Evolutionary conservation across 2,329 filamentous ascomycete genomes (phyloP).

Genomic region (Colletotrichum incanum): DNA sequence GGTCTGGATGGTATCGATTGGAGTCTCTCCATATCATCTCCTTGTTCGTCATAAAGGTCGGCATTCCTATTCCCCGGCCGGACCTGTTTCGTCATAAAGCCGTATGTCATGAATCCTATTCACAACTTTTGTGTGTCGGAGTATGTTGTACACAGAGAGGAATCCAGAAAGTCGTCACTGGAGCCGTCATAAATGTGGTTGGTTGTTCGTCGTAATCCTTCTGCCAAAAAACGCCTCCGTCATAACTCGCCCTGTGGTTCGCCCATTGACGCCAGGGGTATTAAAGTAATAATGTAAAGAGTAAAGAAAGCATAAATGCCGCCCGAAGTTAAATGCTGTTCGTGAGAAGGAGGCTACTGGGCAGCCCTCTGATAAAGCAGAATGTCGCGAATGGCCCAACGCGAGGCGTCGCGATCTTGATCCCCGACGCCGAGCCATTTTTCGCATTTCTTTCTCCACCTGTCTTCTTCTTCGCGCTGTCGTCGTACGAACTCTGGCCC

Average conservation of each 20-base stretch:
- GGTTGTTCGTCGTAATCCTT: slow-evolving; percentile 38
- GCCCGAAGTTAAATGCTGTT: slow-evolving; percentile 31
- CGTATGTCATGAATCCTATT: slow-evolving; percentile 38
- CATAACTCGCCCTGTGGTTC: slow-evolving; percentile 32
- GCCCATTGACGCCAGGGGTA: slow-evolving; percentile 23
- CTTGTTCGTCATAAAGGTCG: slow-evolving; percentile 37
- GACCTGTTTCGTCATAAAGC: slow-evolving; percentile 37
- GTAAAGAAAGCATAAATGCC: slow-evolving; percentile 36
- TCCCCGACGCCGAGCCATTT: slow-evolving; percentile 81
- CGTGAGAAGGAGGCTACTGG: slow-evolving; percentile 38
- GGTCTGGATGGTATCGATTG: slow-evolving; percentile 35
- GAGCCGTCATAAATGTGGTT: slow-evolving; percentile 41
- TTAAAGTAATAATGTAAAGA: slow-evolving; percentile 33
- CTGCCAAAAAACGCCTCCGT: slow-evolving; percentile 38
- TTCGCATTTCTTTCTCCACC: slow-evolving; percentile 90
- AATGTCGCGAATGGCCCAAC: slow-evolving; percentile 81
- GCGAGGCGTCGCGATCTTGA: slow-evolving; percentile 75
- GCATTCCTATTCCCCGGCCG: slow-evolving; percentile 30
- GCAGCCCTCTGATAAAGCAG: slow-evolving; percentile 58
- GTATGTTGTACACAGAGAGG: slow-evolving; percentile 41
- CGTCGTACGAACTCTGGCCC: slow-evolving; percentile 93
- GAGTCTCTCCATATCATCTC: slow-evolving; percentile 27
- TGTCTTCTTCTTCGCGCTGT: slow-evolving; percentile 91
- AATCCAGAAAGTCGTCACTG: slow-evolving; percentile 42
- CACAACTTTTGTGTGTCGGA: slow-evolving; percentile 37